Evolutionary conservation across 371 early-diverging fungal genomes (phyloP).

Genomic region (Mortierella polycephala): DNA sequence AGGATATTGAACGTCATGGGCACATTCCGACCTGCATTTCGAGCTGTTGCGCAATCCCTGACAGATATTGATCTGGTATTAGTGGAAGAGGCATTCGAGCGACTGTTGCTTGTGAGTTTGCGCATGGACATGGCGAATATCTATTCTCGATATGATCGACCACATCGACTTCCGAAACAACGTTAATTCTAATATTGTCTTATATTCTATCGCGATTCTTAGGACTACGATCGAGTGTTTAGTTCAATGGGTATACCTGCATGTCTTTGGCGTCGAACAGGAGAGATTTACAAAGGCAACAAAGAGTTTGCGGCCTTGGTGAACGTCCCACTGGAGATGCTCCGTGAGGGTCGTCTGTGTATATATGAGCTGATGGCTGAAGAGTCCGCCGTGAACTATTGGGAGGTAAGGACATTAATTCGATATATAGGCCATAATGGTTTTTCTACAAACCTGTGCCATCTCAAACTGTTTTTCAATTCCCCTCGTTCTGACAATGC

Average conservation of each 20-base stretch:
- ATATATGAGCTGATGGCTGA: slow-evolving; percentile 96
- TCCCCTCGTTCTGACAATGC: no score
- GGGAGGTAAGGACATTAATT: slow-evolving; percentile 66
- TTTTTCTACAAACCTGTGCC: no score
- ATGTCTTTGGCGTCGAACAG: slow-evolving; percentile 95
- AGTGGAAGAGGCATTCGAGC: slow-evolving; percentile 94
- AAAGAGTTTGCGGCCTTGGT: slow-evolving; percentile 92
- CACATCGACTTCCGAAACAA: no score
- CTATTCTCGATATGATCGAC: no score
- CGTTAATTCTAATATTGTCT: no score
- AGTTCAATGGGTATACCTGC: slow-evolving; percentile 95
- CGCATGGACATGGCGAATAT: no score
- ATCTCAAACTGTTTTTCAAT: no score
- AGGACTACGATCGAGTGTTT: slow-evolving; percentile 94
- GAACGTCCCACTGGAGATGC: slow-evolving; percentile 78
- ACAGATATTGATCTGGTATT: slow-evolving; percentile 92
- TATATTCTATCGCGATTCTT: background rate
- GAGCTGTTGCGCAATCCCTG: slow-evolving; percentile 82
- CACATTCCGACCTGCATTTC: slow-evolving; percentile 86
- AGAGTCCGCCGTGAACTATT: slow-evolving; percentile 89
- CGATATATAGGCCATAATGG: no score
- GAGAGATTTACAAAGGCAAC: slow-evolving; percentile 95
- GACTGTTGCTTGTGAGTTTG: slow-evolving; percentile 73
- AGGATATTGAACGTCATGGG: slow-evolving; percentile 88
- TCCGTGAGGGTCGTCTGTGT: slow-evolving; percentile 81